phyloP scores from a whole-genome alignment of 2,329 filamentous ascomycete species.

The Epichloe bromicola region DNA sequence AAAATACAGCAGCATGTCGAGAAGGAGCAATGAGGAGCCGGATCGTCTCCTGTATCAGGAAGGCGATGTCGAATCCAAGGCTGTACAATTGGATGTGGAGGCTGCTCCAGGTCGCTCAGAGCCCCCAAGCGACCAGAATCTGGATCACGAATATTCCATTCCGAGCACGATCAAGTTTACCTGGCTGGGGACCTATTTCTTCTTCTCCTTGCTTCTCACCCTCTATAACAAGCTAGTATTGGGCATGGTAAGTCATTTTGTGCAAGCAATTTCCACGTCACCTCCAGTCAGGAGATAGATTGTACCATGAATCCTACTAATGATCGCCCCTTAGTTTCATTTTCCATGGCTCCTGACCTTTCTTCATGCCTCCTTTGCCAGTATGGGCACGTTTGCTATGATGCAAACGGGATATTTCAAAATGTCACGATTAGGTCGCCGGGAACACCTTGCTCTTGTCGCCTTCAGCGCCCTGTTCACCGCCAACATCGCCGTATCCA shows the following conservation, averaged over 20 bases:
- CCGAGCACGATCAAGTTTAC: conserved; percentile 33
- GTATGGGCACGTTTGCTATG: conserved; percentile 40
- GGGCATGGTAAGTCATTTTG: conserved; percentile 27
- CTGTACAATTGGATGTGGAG: conserved; percentile 19
- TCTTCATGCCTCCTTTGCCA: conserved; percentile 43
- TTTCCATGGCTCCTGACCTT: conserved; percentile 50
- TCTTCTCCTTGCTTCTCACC: conserved; percentile 34
- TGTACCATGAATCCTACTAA: not conserved
- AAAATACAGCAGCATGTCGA: conserved; percentile 17
- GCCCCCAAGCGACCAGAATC: conserved; percentile 19
- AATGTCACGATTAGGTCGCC: conserved; percentile 35
- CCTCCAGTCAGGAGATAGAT: not conserved
- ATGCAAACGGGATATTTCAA: conserved; percentile 38
- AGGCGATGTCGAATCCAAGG: conserved; percentile 18
- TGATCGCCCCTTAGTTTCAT: conserved; percentile 28
- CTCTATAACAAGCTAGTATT: conserved; percentile 48
- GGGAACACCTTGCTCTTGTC: conserved; percentile 41
- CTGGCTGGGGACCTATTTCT: conserved; percentile 39
- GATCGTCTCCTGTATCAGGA: conserved; percentile 19
- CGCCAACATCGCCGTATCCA: conserved; percentile 51
- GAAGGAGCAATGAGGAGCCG: conserved; percentile 18
- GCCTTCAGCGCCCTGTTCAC: conserved; percentile 49
- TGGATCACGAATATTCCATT: conserved; percentile 32
- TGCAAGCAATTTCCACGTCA: not conserved
- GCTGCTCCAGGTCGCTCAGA: conserved; percentile 16